Percentiles rank a stretch among this genome's conserved stretches.
phyloP scores from a whole-genome alignment of 1,139 yeast species.

The Meyerozyma sp. region DNA sequence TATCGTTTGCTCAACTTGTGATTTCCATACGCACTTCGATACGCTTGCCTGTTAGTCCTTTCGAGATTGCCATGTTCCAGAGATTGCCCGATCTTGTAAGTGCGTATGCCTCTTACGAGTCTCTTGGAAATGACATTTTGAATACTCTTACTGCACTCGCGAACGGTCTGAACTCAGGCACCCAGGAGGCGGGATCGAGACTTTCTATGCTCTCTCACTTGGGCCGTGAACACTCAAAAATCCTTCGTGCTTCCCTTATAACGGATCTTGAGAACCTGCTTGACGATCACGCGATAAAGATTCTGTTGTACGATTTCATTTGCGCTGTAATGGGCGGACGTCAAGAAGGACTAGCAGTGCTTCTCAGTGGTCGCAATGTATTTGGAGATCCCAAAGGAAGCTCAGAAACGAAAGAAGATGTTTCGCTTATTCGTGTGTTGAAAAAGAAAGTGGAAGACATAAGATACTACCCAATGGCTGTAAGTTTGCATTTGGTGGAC shows the following conservation, averaged over 20 bases:
- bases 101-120: slow-evolving; percentile 48
- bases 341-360: slow-evolving; percentile 82
- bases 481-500: slow-evolving; percentile 55
- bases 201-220: slow-evolving; percentile 70
- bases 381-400: slow-evolving; percentile 27
- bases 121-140: slow-evolving; percentile 48
- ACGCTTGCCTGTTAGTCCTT: slow-evolving; percentile 50
- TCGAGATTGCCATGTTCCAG: slow-evolving; percentile 58
- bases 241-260: slow-evolving; percentile 54
- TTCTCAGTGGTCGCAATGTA: slow-evolving; percentile 68
- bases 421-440: slow-evolving; percentile 50
- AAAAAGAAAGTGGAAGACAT: slow-evolving; percentile 53
- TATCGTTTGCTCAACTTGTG: slow-evolving; percentile 37
- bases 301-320: slow-evolving; percentile 63
- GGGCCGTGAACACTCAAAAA: slow-evolving; percentile 57
- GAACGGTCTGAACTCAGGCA: slow-evolving; percentile 42
- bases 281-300: slow-evolving; percentile 52
- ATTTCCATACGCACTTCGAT: slow-evolving; percentile 52
- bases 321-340: slow-evolving; percentile 71
- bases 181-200: slow-evolving; percentile 32
- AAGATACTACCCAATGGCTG: slow-evolving; percentile 52
- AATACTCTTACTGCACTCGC: slow-evolving; percentile 60
- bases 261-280: slow-evolving; percentile 57
- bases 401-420: slow-evolving; percentile 9
- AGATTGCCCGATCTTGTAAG: slow-evolving; percentile 54